Evolutionary conservation across 768 basidiomycete species (phyloP), one percentile per base, ranked within the genome.

Genomic region (Auricularia heimuer): DNA sequence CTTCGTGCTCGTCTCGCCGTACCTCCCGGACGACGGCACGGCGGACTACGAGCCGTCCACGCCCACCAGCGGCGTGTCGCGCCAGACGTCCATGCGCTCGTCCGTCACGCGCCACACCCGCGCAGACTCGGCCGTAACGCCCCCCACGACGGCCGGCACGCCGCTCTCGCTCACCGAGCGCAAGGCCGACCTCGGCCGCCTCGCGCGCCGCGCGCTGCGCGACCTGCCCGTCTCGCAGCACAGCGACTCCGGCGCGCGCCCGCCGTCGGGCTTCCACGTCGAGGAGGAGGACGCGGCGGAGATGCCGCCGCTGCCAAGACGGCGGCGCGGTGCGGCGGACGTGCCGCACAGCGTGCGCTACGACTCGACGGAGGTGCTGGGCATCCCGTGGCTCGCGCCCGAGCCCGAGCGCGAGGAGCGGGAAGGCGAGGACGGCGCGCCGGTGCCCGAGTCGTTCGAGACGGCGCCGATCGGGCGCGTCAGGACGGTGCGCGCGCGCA

Each of bases 401-500:
- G 56, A 51, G 47, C 10, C 21, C 44, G 44, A 45, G 44, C 44
- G 3, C 6, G 63, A 34, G 4, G 44, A 44, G 33, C 35, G n/a
- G 54, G 62, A 56, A 21, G 18, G 18, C 39, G 51, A 63, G 34
- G 65, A 61, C 39, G 63, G 21, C 14, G 67, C 62, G 24, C 62
- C 61, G 12, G 62, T 56, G 6, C 29, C 62, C 7, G 44, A 62
- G n/a, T 65, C 64, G 29, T 35, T 33, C 11, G 56, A 60, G 56
- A 14, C 56, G 21, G 8, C 56, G 24, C 18, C 62, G 33, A 61
- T 54, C n/a, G 64, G 45, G 47, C 64, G 67, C 29, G 54, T 67
- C 51, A 65, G 45, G 62, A 36, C 21, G 21, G 37, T 68, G 18
- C 45, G 65, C 21, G 42, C 21, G 62, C 67, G 62, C 12, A 36